Percentiles rank a stretch among this genome's conserved stretches.
These are phyloP conservation scores for Prunus dulcis DNA, from an alignment of 306 rosid genomes.

Conservation along the genomic window DNA sequence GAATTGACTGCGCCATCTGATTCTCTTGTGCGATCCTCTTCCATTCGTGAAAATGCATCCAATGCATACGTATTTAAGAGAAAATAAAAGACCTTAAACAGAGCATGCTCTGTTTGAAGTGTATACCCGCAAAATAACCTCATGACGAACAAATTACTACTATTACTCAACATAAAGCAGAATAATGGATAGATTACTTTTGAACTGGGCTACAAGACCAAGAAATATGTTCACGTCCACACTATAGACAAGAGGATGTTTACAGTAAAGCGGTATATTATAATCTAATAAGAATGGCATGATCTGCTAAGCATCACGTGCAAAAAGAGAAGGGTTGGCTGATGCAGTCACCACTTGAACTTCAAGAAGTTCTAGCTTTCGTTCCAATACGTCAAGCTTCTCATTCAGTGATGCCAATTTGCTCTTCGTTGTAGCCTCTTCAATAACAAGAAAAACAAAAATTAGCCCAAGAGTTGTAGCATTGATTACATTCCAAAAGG, in stretches of 20 bases:
- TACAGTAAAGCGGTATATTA: conserved; percentile 23
- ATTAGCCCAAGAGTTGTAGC: not conserved
- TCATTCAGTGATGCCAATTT: conserved; percentile 91
- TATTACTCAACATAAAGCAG: conserved; percentile 11
- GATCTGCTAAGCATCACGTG: conserved; percentile 39
- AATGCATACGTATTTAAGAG: not conserved
- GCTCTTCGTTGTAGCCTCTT: conserved; percentile 98
- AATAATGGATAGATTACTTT: conserved; percentile 17
- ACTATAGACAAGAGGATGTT: conserved; percentile 32
- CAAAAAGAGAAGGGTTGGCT: conserved; percentile 78
- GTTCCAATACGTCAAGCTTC: conserved; percentile 92
- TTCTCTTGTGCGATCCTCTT: not conserved
- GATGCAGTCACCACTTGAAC: conserved; percentile 95
- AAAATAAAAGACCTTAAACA: not conserved
- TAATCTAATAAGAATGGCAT: conserved; percentile 12
- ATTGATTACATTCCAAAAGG: not conserved
- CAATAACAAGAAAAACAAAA: conserved; percentile 21
- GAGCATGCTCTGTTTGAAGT: not conserved
- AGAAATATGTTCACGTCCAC: conserved; percentile 23
- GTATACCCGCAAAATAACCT: not conserved
- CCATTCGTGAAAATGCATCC: not conserved
- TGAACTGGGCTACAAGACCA: conserved; percentile 14
- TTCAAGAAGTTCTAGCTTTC: conserved; percentile 78
- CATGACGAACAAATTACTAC: not conserved
- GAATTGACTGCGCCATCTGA: no score